A percentile compares a stretch with the other conserved stretches of the same genome.
Conservation (phyloP, 495 filamentous ascomycete genomes). For the Friedmanniomyces endolithicus region DNA sequence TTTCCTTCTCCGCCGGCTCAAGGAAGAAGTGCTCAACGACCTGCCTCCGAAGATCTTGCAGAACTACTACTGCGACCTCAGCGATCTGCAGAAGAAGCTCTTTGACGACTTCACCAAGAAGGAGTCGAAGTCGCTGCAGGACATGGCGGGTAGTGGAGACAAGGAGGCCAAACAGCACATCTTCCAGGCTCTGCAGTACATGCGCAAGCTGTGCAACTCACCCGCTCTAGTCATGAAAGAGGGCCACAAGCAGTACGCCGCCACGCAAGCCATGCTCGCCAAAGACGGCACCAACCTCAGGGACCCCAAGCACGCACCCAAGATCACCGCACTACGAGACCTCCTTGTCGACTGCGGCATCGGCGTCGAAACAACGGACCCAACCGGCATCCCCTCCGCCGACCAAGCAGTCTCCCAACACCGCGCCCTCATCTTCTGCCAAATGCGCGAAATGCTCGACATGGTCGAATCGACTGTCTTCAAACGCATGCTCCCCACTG, state of each 20-base stretch:
- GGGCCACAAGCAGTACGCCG: constrained; percentile 78
- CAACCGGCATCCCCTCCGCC: constrained; percentile 43
- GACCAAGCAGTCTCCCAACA: constrained; percentile 82
- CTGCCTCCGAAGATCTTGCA: constrained; percentile 96
- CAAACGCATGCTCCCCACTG: constrained; percentile 69
- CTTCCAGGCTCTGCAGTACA: constrained; percentile 97
- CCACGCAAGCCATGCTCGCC: constrained; percentile 60
- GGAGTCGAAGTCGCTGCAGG: constrained; percentile 68
- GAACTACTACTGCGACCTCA: constrained; percentile 98
- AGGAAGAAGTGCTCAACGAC: constrained; percentile 94
- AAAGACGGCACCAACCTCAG: constrained; percentile 60
- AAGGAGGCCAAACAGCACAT: constrained; percentile 95
- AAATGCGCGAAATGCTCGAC: constrained; percentile 99
- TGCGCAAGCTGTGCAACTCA: constrained; percentile 98
- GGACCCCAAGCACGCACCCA: constrained; percentile 81
- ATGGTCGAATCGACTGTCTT: constrained; percentile 92
- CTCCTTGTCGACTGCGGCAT: constrained; percentile 92
- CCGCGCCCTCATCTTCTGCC: constrained; percentile 91
- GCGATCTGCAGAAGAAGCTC: constrained; percentile 83
- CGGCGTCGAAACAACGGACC: constrained; percentile 48
- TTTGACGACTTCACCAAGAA: constrained; percentile 95
- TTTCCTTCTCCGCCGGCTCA: constrained; percentile 89
- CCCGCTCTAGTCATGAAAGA: constrained; percentile 91
- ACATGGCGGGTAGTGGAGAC: constrained; percentile 64
- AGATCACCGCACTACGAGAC: constrained; percentile 78